Evolutionary conservation across 768 basidiomycete species (phyloP), one percentile per base, ranked within the genome.

Genomic region (Zangia roseola): DNA sequence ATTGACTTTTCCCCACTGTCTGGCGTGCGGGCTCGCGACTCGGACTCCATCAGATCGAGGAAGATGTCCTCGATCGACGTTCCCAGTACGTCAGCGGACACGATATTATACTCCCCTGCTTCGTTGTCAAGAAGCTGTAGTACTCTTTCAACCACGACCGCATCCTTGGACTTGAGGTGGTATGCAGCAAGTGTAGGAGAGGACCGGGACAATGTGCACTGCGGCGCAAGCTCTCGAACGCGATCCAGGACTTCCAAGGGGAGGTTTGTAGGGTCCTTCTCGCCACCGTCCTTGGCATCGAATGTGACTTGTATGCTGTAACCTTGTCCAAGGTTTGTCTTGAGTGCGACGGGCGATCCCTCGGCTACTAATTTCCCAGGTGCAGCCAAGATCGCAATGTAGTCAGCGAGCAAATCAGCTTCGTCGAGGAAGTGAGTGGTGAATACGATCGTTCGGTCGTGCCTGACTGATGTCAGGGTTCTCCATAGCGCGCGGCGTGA

Each of bases 391-490:
- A 91, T 83, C 0, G 83, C 86, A 43, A 91, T 86, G 19, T 81
- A 74, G 56, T 91, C 88, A 0, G 81, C 88, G 13, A 91, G 71
- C 4, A 91, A 71, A 58, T 91, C 88, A 0, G 88, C 88, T 64
- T 90, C 86, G 49, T 90, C 88, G 2, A 89, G 73, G 68, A 88
- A 87, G 68, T 91, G 89, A 0, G 88, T 92, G 0, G 89, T 91
- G 62, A 90, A 84, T 3, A 91, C 71, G 31, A 91, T 81, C 0
- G 83, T 82, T 40, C 85, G 72, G 36, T 84, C 81, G 28, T 83
- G 71, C 13, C 83, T 78, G 48, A 86, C 80, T 3, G 81, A 76
- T 4, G 79, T 87, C 47, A 92, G 67, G 0, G 82, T 84, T 46
- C 82, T 78, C 89, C 89, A 92, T 7, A 92, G 68, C 1, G 89